phyloP scores from a whole-genome alignment of 495 filamentous ascomycete genomes.

The Penicillium pulvis region DNA sequence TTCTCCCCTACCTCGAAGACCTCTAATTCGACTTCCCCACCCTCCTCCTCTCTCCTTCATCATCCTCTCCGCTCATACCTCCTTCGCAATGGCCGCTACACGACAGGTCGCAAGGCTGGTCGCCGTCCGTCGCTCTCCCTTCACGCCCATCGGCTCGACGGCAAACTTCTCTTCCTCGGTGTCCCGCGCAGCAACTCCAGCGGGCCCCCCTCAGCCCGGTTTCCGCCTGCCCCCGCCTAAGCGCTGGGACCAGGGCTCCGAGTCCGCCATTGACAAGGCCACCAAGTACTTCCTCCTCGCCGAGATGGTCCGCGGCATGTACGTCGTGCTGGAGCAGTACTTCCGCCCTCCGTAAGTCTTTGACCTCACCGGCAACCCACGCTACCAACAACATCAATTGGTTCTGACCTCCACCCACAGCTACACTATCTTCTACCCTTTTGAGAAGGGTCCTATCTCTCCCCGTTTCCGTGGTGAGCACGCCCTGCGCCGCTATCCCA shows the following conservation, averaged over 20 bases:
- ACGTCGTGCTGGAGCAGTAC: slow-evolving; percentile 95
- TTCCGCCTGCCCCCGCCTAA: slow-evolving; percentile 72
- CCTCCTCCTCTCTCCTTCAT: slow-evolving; percentile 20
- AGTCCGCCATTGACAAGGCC: slow-evolving; percentile 76
- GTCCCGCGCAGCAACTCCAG: slow-evolving; percentile 64
- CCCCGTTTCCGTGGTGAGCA: slow-evolving; percentile 98
- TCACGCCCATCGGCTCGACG: slow-evolving; percentile 46
- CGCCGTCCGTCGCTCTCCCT: slow-evolving; percentile 50
- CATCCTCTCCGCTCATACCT: slow-evolving; percentile 20
- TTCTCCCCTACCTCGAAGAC: slow-evolving; percentile 18
- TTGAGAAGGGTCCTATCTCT: slow-evolving; percentile 98
- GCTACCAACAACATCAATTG: neutral
- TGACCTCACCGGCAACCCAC: neutral
- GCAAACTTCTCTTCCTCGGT: slow-evolving; percentile 66
- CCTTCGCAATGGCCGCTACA: slow-evolving; percentile 52
- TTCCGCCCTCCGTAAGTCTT: slow-evolving; percentile 90
- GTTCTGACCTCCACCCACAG: slow-evolving; percentile 40
- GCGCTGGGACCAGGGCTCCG: slow-evolving; percentile 70
- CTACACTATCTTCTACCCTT: slow-evolving; percentile 98
- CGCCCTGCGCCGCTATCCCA: slow-evolving; percentile 91
- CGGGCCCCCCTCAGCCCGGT: slow-evolving; percentile 71
- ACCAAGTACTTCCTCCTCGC: slow-evolving; percentile 90
- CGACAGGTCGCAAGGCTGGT: slow-evolving; percentile 55
- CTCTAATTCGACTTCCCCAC: slow-evolving; percentile 22
- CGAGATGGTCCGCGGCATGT: slow-evolving; percentile 97